Conservation (phyloP, 1,284 basidiomycete species). For the Microbotryomycetes sp. region DNA sequence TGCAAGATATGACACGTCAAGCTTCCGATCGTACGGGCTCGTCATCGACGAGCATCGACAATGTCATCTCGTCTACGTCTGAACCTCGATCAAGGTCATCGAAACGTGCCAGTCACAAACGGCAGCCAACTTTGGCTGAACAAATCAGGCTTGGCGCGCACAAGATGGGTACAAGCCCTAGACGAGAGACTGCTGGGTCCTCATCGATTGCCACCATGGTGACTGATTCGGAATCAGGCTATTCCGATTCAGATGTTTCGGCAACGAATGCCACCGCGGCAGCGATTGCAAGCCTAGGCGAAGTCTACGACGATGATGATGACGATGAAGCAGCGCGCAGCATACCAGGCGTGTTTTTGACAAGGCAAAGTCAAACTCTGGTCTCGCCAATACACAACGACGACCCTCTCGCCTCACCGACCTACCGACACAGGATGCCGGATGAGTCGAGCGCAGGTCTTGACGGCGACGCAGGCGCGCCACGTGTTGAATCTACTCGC, state of each 20-base stretch:
- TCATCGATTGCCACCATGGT: constrained; percentile 4
- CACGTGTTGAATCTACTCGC: background rate
- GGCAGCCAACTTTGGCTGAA: constrained; percentile 26
- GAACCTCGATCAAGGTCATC: too few relatives aligned
- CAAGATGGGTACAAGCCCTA: constrained; percentile 15
- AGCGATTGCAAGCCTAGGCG: constrained; percentile 2
- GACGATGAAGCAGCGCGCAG: background rate
- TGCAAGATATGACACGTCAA: too few relatives aligned
- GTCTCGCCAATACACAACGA: background rate
- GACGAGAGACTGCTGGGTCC: background rate
- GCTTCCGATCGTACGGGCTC: too few relatives aligned
- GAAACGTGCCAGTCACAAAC: constrained; percentile 7
- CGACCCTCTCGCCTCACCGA: constrained; percentile 3
- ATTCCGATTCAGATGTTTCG: background rate
- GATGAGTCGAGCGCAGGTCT: background rate
- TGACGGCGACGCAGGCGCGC: background rate
- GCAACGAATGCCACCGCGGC: background rate
- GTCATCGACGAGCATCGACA: too few relatives aligned
- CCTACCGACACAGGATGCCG: background rate
- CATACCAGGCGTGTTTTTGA: background rate
- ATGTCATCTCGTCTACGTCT: background rate
- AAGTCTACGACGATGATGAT: background rate
- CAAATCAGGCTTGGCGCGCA: constrained; percentile 17
- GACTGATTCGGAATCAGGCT: constrained; percentile 9
- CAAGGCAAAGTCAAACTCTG: background rate